phyloP scores from a whole-genome alignment of 805 yeast genomes.

The Lipomyces sp. region DNA sequence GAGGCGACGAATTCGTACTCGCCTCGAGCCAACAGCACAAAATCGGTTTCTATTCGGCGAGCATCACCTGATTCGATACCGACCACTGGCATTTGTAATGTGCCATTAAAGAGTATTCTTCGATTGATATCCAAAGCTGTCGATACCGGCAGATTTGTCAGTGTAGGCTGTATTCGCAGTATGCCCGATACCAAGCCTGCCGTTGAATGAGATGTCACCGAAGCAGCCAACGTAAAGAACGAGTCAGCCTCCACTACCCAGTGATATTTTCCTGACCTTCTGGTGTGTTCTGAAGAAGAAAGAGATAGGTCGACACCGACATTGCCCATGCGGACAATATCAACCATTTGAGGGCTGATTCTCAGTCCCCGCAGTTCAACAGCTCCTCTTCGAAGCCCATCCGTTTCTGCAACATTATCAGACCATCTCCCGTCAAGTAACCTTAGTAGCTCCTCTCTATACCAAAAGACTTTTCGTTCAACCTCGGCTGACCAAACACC shows the following conservation, averaged over 20 bases:
- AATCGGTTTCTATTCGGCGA: constrained; percentile 55
- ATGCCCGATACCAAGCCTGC: constrained; percentile 16
- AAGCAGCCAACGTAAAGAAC: constrained; percentile 18
- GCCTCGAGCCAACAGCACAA: constrained; percentile 74
- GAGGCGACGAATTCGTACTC: constrained; percentile 79
- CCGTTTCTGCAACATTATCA: constrained; percentile 19
- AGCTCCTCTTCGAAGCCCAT: constrained; percentile 55
- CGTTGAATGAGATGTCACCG: constrained; percentile 12
- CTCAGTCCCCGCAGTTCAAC: constrained; percentile 71
- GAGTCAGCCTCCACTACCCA: constrained; percentile 28
- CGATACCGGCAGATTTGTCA: constrained; percentile 25
- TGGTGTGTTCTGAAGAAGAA: not conserved
- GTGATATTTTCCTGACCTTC: constrained; percentile 21
- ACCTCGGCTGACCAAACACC: constrained; percentile 21
- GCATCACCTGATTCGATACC: constrained; percentile 52
- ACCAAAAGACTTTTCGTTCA: constrained; percentile 71
- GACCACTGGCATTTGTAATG: constrained; percentile 59
- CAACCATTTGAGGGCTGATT: constrained; percentile 64
- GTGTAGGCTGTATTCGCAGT: constrained; percentile 31
- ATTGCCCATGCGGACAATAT: constrained; percentile 56
- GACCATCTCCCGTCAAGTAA: constrained; percentile 71
- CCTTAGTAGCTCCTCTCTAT: constrained; percentile 66
- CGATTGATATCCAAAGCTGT: constrained; percentile 52
- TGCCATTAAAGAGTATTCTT: constrained; percentile 72
- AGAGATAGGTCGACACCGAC: constrained; percentile 47